Evolutionary conservation across 352 stramenopile genomes (phyloP), one percentile per base, ranked within the genome.

Genomic region (Elongisporangium prolatum): DNA sequence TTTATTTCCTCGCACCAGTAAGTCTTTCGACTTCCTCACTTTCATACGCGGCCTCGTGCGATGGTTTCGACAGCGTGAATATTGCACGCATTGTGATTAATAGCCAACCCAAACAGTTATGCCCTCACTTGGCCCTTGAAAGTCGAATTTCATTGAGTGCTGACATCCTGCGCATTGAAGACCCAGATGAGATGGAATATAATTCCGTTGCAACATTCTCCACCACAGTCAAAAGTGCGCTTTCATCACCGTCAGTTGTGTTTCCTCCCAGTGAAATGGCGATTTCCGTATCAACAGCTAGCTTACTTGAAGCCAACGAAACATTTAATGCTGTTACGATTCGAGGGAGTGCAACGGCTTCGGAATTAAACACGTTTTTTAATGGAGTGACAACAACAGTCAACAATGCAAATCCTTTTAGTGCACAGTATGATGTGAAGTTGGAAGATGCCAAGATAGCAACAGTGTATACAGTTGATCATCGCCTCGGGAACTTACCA

Each of bases 121-220:
- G 59, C 4, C 71, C 66, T 11, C 55, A 68, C 14, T 56, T 75
- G 3, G 65, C 60, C 54, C 37, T 68, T 16, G 62, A 57, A 37
- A 54, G 64, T 18, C 62, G 56, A 34, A 49, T 80, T 5, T 48
- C 67, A 18, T 62, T 71, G 40, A 54, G 48, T 2, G 50, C 75
- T 8, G 65, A 47, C 17, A 50, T 57, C 1, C 63, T 58, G 20
- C 40, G 67, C 10, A 50, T 54, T 3, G 48, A 74, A 11, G 68
- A 80, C 24, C 62, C 63, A 2, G 71, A 80, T 52, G 63, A 60
- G 50, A 54, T 67, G 14, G 71, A 77, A 50, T 75, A 73, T 37
- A 77, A 75, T 38, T 57, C 57, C 0, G 68, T 59, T 13, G 37
- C 69, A 7, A 56, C 62, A 20, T 63, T 69, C 47, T 59, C 63